Base-by-base conservation (phyloP, 2,329 filamentous ascomycete species). In the Hypocrella siamensis region DNA sequence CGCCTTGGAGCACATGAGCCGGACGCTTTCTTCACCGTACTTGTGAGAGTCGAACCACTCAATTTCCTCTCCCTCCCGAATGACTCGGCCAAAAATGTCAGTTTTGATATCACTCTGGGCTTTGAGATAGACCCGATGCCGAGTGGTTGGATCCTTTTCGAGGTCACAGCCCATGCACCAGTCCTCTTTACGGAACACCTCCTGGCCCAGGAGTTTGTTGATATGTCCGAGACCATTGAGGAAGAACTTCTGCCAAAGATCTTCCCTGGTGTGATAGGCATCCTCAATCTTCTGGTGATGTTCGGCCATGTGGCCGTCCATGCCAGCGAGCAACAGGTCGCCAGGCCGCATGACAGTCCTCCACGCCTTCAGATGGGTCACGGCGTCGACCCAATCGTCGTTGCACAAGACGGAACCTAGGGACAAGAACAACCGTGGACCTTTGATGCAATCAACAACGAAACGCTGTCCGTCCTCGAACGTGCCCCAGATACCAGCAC, bases 21-120 rank as follows among this genome's bases (percentile, higher is more conserved):
- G 45, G 10, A 60, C 56, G 19, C 45, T 46, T 4, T 44, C 36
- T 38, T 56, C 50, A 29, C 46, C 43, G 30, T 58, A 57, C 40
- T 58, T 60, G 42, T 60, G 56, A 19, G 57, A 56, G 39, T 60
- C 57, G 36, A 60, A 60, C 56, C 56, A 60, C 37, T 60, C 56
- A 12, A 58, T 43, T 35, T 57, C 52, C 27, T 54, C 45, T 11
- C 50, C 55, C 15, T 42, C 31, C 26, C 38, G 32, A 25, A 59
- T 51, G 9, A 37, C 36, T 12, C 42, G 42, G 3, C 36, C 40
- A 18, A 47, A 37, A 12, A 36, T 42, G 7, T 36, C 32, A 12
- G 56, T 40, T 5, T 35, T 33, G 19, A 60, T 41, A 16, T 56
- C 47, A 12, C 40, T 44, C 18, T 51, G 54, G 17, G 56, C 54